A percentile compares a stretch with the other conserved stretches of the same genome.
Conservation (phyloP, 2,329 filamentous ascomycete genomes). For the Thielaviopsis populi region DNA sequence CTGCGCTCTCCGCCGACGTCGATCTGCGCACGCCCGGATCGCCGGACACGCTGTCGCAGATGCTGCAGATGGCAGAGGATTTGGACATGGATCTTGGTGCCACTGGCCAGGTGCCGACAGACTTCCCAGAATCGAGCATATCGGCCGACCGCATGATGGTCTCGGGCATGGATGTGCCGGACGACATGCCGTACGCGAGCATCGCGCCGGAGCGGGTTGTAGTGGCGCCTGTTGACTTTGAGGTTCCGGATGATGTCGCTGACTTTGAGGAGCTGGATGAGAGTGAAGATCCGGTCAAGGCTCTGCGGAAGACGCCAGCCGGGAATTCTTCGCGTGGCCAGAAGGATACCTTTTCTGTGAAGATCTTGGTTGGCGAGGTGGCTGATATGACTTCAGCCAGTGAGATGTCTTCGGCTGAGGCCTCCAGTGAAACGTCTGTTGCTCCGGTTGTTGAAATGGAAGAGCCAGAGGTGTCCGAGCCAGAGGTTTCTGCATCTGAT, state of each 20-base stretch:
- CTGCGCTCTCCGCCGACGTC: not conserved
- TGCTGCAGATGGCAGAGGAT: not conserved
- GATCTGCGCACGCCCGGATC: not conserved
- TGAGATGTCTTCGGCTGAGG: not conserved
- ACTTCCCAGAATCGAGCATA: not conserved
- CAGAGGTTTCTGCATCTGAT: not conserved
- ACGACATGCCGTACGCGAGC: not conserved
- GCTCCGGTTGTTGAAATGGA: not conserved
- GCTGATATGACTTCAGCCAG: not conserved
- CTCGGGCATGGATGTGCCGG: not conserved
- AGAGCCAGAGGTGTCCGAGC: too few species aligned
- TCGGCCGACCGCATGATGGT: slow-evolving; percentile 8
- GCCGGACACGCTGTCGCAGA: not conserved
- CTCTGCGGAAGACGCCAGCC: not conserved
- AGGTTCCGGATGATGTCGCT: slow-evolving; percentile 5
- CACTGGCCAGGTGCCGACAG: not conserved
- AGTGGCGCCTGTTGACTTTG: not conserved
- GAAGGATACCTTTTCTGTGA: not conserved
- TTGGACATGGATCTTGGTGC: not conserved
- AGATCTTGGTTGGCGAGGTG: not conserved
- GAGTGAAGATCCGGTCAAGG: not conserved
- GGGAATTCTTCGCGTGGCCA: not conserved
- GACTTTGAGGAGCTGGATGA: not conserved
- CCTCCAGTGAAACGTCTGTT: not conserved
- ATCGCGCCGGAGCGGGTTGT: not conserved